Evolutionary conservation across 73 alveolate species (phyloP), one percentile per base, ranked within the genome.

Genomic region (Uronychia setigera): DNA sequence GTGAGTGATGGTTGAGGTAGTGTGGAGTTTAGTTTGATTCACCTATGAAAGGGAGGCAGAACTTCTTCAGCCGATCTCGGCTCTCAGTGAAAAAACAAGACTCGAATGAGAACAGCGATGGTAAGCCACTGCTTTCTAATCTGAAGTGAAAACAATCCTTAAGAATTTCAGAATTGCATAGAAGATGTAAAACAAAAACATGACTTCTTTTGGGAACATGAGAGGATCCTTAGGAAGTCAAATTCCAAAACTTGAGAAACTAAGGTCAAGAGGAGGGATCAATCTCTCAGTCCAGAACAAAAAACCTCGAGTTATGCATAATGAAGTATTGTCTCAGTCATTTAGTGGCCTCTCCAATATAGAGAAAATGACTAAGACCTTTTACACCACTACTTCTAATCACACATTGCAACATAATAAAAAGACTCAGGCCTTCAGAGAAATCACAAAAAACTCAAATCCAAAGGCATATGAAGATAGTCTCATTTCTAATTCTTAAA

Each of bases 1-100:
- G n/a, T n/a, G n/a, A n/a, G n/a, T 46, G 67, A 46, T 46, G 67
- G 67, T 46, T 46, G 67, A 46, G 67, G 67, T 46, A 46, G 67
- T 46, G 67, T 46, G 67, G 67, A 46, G 67, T 5, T 11, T 5
- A 11, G 67, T 46, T 46, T 46, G 19, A 46, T 5, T 46, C 67
- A 46, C 67, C 67, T 19, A 19, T 46, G 67, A 46, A 46, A 46
- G 67, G 67, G 19, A 19, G 67, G 67, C 5, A 19, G n/a, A 46
- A 46, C 67, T 46, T 11, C 67, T 46, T 46, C 19, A 19, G 5
- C n/a, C 67, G 67, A 19, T 46, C 67, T 19, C 5, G 67, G 67
- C 67, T 11, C n/a, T 46, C 67, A 46, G 19, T 46, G 67, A 5
- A 46, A 19, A 46, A 46, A 46, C 19, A 5, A 5, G 67, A 46